Conservation (phyloP, 805 yeast species). For the Metschnikowia aberdeeniae region DNA sequence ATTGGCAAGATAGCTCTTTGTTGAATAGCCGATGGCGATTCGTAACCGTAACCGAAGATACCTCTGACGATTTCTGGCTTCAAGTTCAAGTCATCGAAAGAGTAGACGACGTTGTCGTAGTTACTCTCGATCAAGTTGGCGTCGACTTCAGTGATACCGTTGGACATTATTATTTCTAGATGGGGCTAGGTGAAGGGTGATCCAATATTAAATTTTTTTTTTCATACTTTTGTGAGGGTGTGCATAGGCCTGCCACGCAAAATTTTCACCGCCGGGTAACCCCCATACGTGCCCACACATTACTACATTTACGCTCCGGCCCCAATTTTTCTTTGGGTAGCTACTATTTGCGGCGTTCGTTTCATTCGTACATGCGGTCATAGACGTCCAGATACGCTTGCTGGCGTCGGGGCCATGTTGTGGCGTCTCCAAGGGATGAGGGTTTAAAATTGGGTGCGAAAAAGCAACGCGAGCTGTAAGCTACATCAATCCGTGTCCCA, state of each 20-base stretch:
- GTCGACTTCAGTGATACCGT: conserved; percentile 77
- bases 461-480: not conserved
- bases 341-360: too few species aligned
- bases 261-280: conserved; percentile 20
- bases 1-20: conserved; percentile 77
- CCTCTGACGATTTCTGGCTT: conserved; percentile 71
- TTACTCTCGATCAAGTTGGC: conserved; percentile 84
- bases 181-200: conserved; percentile 5
- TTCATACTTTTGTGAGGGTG: conserved; percentile 1
- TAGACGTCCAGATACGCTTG: not conserved
- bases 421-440: not conserved
- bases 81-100: conserved; percentile 72
- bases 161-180: conserved; percentile 41
- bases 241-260: conserved; percentile 13
- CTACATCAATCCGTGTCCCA: conserved; percentile 17
- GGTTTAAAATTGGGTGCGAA: conserved; percentile 1
- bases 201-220: conserved; percentile 9
- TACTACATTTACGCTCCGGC: too few species aligned
- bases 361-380: too few species aligned
- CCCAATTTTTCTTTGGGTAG: too few species aligned
- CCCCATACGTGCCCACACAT: not conserved
- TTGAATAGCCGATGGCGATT: conserved; percentile 78
- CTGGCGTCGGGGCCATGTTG: not conserved
- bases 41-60: conserved; percentile 77
- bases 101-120: conserved; percentile 81